Evolutionary conservation across 345 rosid species (phyloP).

Genomic region (Melaleuca alternifolia): DNA sequence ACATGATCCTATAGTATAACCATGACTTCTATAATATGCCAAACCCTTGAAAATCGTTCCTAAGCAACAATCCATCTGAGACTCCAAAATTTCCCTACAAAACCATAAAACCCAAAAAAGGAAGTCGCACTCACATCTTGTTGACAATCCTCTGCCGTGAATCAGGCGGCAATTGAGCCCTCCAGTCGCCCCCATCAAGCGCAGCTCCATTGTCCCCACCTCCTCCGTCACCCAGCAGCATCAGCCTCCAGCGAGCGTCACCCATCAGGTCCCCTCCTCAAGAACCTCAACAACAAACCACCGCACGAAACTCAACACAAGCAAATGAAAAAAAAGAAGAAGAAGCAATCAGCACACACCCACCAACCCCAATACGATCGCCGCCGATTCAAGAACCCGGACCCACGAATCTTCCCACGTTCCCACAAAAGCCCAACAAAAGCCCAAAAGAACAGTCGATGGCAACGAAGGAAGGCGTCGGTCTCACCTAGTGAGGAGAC

Average conservation of each 20-base stretch:
- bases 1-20: neutral
- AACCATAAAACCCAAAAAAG: neutral
- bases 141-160: conserved; percentile 34
- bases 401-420: neutral
- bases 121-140: conserved; percentile 37
- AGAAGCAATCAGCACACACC: neutral
- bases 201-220: conserved; percentile 11
- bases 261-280: conserved; percentile 18
- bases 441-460: neutral
- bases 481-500: neutral
- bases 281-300: neutral
- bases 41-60: neutral
- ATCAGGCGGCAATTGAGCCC: conserved; percentile 29
- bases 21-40: neutral
- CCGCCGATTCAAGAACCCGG: neutral
- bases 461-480: neutral
- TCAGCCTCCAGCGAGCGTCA: conserved; percentile 27
- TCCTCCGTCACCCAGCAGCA: conserved; percentile 20
- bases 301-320: neutral
- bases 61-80: neutral
- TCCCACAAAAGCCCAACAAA: neutral
- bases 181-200: conserved; percentile 49
- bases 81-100: neutral
- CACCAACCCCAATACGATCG: neutral
- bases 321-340: too few relatives aligned